phyloP scores from a whole-genome alignment of 2,329 filamentous ascomycete genomes.

The Aspergillus luchuensis region DNA sequence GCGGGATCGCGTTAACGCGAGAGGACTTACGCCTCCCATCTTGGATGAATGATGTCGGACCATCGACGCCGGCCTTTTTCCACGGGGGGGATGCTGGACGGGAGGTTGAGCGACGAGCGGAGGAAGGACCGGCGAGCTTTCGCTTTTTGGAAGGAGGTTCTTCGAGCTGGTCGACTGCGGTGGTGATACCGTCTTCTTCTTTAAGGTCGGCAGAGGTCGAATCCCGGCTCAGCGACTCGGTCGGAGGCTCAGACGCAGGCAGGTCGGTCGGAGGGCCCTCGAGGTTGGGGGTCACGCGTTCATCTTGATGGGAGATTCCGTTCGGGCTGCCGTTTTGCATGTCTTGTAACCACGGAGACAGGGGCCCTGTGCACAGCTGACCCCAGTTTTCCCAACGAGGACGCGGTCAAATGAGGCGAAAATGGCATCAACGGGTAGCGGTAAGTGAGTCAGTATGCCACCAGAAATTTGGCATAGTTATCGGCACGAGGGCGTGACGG shows the following conservation, averaged over 20 bases:
- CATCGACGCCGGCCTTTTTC: conserved; percentile 82
- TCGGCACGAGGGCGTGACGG: conserved; percentile 45
- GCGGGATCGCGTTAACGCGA: conserved; percentile 53
- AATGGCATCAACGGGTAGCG: conserved; percentile 46
- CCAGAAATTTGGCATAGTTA: conserved; percentile 49
- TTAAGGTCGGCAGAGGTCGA: conserved; percentile 32
- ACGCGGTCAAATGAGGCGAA: conserved; percentile 37
- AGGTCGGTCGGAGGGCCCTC: conserved; percentile 27
- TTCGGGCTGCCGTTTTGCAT: conserved; percentile 51
- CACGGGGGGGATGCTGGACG: conserved; percentile 75
- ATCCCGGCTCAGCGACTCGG: conserved; percentile 28
- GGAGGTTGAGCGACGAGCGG: conserved; percentile 42
- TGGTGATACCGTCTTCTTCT: conserved; percentile 30
- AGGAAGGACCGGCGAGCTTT: conserved; percentile 42
- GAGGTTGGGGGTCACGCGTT: conserved; percentile 37
- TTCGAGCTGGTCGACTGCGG: conserved; percentile 32
- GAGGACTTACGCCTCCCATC: conserved; percentile 64
- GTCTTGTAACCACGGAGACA: conserved; percentile 46
- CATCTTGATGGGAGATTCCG: conserved; percentile 44
- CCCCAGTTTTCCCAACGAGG: conserved; percentile 50
- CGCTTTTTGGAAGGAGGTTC: conserved; percentile 50
- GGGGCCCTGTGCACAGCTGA: conserved; percentile 45
- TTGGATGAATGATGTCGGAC: conserved; percentile 78
- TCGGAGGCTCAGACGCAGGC: conserved; percentile 22
- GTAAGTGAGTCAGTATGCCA: conserved; percentile 33